Conservation (phyloP, 768 basidiomycete species). For the Lentinula boryana region DNA sequence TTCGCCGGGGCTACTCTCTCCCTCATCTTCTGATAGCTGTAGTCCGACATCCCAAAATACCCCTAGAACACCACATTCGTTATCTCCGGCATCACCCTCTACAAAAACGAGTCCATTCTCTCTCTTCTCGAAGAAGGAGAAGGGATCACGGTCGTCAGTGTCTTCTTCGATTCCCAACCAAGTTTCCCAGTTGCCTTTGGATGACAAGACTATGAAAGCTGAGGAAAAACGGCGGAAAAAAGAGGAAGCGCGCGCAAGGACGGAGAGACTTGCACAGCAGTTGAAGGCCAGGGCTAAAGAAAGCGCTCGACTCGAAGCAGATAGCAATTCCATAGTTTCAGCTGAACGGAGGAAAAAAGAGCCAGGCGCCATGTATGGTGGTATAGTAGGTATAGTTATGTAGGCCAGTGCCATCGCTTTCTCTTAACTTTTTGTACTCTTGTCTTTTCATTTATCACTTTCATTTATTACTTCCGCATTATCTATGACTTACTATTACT, state of each 20-base stretch:
- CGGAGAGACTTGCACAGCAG: slow-evolving; percentile 37
- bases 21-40: not conserved
- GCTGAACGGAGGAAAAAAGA: slow-evolving; percentile 13
- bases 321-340: slow-evolving; percentile 24
- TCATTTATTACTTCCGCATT: not conserved
- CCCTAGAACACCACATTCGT: not conserved
- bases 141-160: slow-evolving; percentile 7
- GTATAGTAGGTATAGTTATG: slow-evolving; percentile 21
- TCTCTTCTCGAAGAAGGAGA: slow-evolving; percentile 18
- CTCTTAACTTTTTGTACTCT: slow-evolving; percentile 3
- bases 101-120: slow-evolving; percentile 14
- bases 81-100: slow-evolving; percentile 7
- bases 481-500: not conserved
- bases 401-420: slow-evolving; percentile 11
- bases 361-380: slow-evolving; percentile 15
- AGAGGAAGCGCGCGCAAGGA: slow-evolving; percentile 27
- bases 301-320: slow-evolving; percentile 21
- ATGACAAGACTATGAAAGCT: slow-evolving; percentile 36
- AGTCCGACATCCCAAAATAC: not conserved
- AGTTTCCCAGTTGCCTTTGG: slow-evolving; percentile 22
- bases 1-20: not conserved
- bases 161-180: slow-evolving; percentile 9
- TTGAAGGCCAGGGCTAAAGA: slow-evolving; percentile 31
- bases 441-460: slow-evolving; percentile 11
- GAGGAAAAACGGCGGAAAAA: slow-evolving; percentile 37